Base-by-base conservation (phyloP, 192 early-diverging fungal species). In the Haplosporangium gracile region DNA sequence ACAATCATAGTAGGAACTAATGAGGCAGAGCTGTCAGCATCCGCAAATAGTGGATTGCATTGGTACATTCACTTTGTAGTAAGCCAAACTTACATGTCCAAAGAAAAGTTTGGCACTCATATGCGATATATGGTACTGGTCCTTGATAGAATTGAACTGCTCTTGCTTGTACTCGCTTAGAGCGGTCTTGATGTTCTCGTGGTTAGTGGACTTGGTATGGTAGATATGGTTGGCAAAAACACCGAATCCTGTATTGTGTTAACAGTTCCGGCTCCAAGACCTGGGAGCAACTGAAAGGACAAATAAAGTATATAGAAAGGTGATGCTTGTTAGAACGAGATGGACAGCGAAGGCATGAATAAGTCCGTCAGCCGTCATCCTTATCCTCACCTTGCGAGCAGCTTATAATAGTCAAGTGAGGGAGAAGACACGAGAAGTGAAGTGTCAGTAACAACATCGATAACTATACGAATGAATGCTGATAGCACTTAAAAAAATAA, bases 181-280 rank as follows among this genome's bases (percentile, higher is more conserved):
- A 4, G 40, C 38, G 0, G n/a, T 10, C 10, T 49, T 45, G 42
- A 72, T 72, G 2, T 40, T 43, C 6, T 40, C 45, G 13, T 29
- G 29, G 5, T 13, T 72, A 9, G 60, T 26, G 22, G 55, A 24
- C 24, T 68, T 57, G 24, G 68, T 55, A 13, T 76, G 60, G 26
- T 76, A 76, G 13, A 76, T 18, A 13, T 57, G 38, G 60, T 76
- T 76, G 24, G 57, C 75, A 24, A 76, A 29, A 76, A 10, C 40
- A 76, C 57, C 4, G 75, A 60, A 42, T 76, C 75, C n/a, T 76
- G 75, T 60, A 76, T 65, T 13, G 75, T 60, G 26, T 39, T 39
- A 4, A 76, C 55, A 16, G 75, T 60, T 1, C 75, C 75, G 1
- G 55, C 55, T 15, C 75, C 75, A 29, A 20, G 40, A 40, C 75